These are phyloP conservation scores for Diatrype stigma DNA, from an alignment of 2,329 filamentous ascomycete species.

Conservation along the genomic window DNA sequence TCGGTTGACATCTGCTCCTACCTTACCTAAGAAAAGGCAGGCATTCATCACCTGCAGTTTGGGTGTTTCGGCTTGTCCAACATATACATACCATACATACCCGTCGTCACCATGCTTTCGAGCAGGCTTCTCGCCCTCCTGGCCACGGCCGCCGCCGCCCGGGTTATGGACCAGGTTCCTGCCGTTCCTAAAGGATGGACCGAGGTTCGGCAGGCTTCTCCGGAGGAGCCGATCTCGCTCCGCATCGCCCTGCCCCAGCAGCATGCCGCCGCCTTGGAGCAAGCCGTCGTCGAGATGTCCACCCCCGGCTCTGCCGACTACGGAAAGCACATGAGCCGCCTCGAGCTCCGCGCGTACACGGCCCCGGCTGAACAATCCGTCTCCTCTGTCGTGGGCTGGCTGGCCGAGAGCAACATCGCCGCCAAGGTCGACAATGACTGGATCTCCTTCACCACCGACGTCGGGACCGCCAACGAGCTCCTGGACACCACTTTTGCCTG, in stretches of 20 bases:
- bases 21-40: too few species aligned
- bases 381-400: constrained; percentile 40
- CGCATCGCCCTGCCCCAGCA: constrained; percentile 22
- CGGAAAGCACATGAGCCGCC: constrained; percentile 43
- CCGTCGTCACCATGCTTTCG: constrained; percentile 18
- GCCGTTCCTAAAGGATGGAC: constrained; percentile 24
- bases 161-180: constrained; percentile 24
- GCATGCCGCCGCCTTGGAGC: constrained; percentile 33
- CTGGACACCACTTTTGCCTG: constrained; percentile 42
- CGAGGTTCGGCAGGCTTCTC: constrained; percentile 18
- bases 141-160: constrained; percentile 23
- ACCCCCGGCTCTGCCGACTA: constrained; percentile 43
- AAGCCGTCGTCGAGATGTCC: constrained; percentile 43
- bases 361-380: constrained; percentile 36
- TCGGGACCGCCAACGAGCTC: constrained; percentile 38
- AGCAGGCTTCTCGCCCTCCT: constrained; percentile 19
- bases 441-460: constrained; percentile 39
- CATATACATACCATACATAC: too few species aligned
- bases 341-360: constrained; percentile 46
- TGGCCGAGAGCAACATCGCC: constrained; percentile 34
- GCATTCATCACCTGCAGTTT: too few species aligned
- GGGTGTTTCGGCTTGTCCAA: too few species aligned
- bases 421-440: constrained; percentile 34
- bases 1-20: too few species aligned
- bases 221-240: constrained; percentile 19